These are phyloP conservation scores for Eucalyptus shirleyi DNA, from an alignment of 345 rosid genomes.

Conservation along the genomic window DNA sequence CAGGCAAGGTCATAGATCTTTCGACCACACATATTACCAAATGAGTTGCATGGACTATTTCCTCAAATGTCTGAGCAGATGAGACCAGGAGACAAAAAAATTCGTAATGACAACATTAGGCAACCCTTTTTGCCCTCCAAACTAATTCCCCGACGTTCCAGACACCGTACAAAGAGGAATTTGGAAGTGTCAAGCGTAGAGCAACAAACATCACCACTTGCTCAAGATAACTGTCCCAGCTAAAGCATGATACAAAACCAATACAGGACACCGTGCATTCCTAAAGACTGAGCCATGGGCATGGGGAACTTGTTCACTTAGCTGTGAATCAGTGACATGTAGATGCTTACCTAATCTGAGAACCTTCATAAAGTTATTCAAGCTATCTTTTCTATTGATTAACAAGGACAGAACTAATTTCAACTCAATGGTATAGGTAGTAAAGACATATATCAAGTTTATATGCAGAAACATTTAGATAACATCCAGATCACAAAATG, in stretches of 20 bases:
- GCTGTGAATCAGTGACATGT: background rate
- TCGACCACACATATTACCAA: too few relatives aligned
- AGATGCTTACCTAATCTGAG: background rate
- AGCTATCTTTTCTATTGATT: background rate
- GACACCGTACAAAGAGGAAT: background rate
- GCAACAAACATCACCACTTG: background rate
- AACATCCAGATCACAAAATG: background rate
- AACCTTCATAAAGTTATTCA: background rate
- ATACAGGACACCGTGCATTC: background rate
- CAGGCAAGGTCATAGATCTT: too few relatives aligned
- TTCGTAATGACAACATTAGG: constrained; percentile 35
- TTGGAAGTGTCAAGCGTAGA: background rate
- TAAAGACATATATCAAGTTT: background rate
- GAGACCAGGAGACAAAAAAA: too few relatives aligned
- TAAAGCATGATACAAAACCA: background rate
- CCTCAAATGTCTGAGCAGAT: too few relatives aligned
- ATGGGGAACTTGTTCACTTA: background rate
- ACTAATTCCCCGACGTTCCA: background rate
- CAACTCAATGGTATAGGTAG: background rate
- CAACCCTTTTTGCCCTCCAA: constrained; percentile 3
- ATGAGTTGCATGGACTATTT: too few relatives aligned
- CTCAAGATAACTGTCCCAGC: background rate
- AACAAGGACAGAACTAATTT: background rate
- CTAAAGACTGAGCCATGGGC: background rate
- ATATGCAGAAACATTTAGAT: background rate